Evolutionary conservation across 139 green algal genomes (phyloP), one percentile per base, ranked within the genome.

Genomic region (Limnomonas spitsbergensis): DNA sequence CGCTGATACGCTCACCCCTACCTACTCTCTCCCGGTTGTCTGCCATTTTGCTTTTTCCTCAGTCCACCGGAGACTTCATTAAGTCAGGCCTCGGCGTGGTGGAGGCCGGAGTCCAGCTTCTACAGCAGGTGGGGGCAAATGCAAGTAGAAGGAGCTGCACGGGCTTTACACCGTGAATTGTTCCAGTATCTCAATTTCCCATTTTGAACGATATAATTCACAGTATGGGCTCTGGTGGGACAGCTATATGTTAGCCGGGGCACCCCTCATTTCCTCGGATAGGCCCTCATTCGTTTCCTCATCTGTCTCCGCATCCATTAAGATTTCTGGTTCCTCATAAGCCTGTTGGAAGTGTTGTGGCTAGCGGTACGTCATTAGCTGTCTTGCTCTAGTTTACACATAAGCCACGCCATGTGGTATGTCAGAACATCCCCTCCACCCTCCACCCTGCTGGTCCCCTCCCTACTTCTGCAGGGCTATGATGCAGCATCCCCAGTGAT

Each of bases 401-500:
- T n/a, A n/a, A n/a, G n/a, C n/a, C n/a, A n/a, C n/a, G n/a, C n/a
- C 42, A 54, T 54, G 42, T 9, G 6, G 42, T 54, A 9, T 6
- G 7, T 9, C 42, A 54, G 42, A 6, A 54, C 7, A 27, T 6
- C 9, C 42, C 42, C 6, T 27, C 7, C 42, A 54, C 9, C 42
- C 6, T 38, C 24, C 9, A 7, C 9, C 14, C 4, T 70, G 27
- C 56, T 70, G n/a, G 29, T 70, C 29, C 29, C 7, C 14, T 70
- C 4, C n/a, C 29, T 70, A 32, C 53, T 24, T 37, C n/a, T 72
- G 27, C 81, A 90, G 88, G 84, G 85, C 37, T 90, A 89, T 53
- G 84, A 89, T 27, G 75, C 83, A 47, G 88, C 89, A 6, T 81
- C 88, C 1, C 92, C 92, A 3, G 82, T 88, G 1, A 82, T 93